Evolutionary conservation across 164 flowering plant genomes (phyloP), one percentile per base, ranked within the genome.

Genomic region (Magnolia changhungtana): DNA sequence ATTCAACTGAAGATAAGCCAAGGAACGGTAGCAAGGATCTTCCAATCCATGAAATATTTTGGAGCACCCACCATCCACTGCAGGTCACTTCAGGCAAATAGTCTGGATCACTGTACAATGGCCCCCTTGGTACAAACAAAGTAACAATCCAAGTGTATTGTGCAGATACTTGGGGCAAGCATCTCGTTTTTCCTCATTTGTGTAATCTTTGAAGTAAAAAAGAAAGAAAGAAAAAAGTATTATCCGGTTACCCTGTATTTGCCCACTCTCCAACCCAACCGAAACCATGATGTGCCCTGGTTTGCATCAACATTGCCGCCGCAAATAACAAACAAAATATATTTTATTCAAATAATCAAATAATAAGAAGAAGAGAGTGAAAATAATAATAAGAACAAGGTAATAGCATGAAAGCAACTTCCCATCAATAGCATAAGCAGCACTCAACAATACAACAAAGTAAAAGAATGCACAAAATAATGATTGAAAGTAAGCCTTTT

Each of bases 261-360:
- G 99, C 99, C 99, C 99, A 96, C 83, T 96, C 99, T 64, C 99
- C 99, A 79, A 96, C 99, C 99, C 99, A 96, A 68, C 99, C 99
- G 77, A 96, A 96, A 64, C 98, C 98, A 80, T 96, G 99, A 86
- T 96, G 99, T 4, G 96, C 98, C 81, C 98, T 95, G 84, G 45
- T 76, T 74, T 13, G 16, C 77, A 51, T n/a, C 75, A 76, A 74
- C 20, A 65, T 50, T 66, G 49, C 20, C 52, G 37, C 21, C 50
- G 66, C 49, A 76, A 75, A 61, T 27, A 27, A 63, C 8, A 13
- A 50, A 18, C 45, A 0, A 49, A 50, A 50, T 4, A 55, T 55
- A 55, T 55, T 55, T 55, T 37, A 11, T 55, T 55, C 16, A 55
- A 55, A 55, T 55, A 55, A 55, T 55, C 61, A 55, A 55, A 55